Base-by-base conservation (phyloP, 768 basidiomycete species). In the Gelatoporia subvermispora region DNA sequence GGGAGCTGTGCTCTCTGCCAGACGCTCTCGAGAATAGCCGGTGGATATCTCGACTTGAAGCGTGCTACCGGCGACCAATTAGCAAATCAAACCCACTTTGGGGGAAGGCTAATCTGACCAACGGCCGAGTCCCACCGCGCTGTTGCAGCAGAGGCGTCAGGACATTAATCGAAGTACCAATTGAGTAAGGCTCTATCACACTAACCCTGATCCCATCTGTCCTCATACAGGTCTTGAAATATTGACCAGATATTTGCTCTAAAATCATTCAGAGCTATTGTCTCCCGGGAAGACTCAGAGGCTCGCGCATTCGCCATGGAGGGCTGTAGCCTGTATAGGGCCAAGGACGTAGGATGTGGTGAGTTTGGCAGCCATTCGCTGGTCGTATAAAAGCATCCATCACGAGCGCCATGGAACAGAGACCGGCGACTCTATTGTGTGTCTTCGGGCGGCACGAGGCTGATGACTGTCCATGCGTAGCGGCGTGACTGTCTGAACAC, bases 141-240 rank as follows among this genome's bases (percentile, higher is more conserved):
- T 57, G 44, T 20, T n/a, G 17, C 16, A 38, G 34, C 21, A 8
- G 17, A 44, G 11, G 37, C 4, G 47, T 35, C n/a, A 11, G 25
- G 18, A n/a, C 1, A 39, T 13, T 18, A 25, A 20, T 8, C 39
- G 16, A 35, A 13, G 17, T 8, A 22, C 3, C 18, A 17, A 10
- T 10, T 22, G 31, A 17, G 21, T 43, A 23, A 43, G 42, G 20
- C 18, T 22, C 17, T 22, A 17, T 5, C 4, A 3, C 44, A 36
- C 60, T n/a, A 16, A 64, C 62, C 53, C 52, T 61, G 60, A 36
- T 60, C 59, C 63, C 63, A 65, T 24, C 50, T 57, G 50, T 61
- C 59, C 42, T 62, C 63, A 50, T 65, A 65, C 16, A 55, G 44
- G 8, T 60, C 51, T 40, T 63, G 59, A 48, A 65, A 65, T 18